Evolutionary conservation across 345 rosid genomes (phyloP), one percentile per base, ranked within the genome.

Genomic region (Ceriops zippeliana): DNA sequence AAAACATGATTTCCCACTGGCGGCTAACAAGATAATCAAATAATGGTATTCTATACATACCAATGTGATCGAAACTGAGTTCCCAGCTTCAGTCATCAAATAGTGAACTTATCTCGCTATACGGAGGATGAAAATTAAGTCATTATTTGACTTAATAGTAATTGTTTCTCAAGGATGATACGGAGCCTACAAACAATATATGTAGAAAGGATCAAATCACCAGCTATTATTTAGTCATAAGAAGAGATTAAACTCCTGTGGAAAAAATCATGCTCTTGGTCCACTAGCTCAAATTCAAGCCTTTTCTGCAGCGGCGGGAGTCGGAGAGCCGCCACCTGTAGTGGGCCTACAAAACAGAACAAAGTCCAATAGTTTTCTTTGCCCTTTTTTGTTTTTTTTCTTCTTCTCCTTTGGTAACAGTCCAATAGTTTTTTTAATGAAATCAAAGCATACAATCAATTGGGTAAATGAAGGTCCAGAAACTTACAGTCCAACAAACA

Each of bases 401-500:
- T 21, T 52, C 5, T 34, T 34, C 7, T 34, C 7, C 7, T 34
- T 38, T 11, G 3, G 1, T 38, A 34, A 34, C 37, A 13, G 46
- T 30, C 19, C 30, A 60, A 51, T 28, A 53, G n/a, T n/a, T n/a
- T 4, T 6, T 24, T 53, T 53, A n/a, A 3, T 53, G n/a, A 20
- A 1, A n/a, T n/a, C 10, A 52, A 52, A n/a, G 57, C 58, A 53
- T n/a, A 10, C 24, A 34, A 34, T 9, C 58, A 21, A 10, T 7
- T n/a, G 1, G 22, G 47, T 2, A 60, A 70, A 75, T 53, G 49
- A 13, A 52, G 60, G 73, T 4, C 16, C 70, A 34, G 52, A n/a
- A 67, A 85, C 99, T 89, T 85, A 95, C 99, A 88, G 78, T 63
- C 99, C 99, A 70, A 88, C 88, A 67, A 84, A 87, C 66, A 91